phyloP scores from a whole-genome alignment of 352 stramenopile genomes.

The Aphanomyces invadans region DNA sequence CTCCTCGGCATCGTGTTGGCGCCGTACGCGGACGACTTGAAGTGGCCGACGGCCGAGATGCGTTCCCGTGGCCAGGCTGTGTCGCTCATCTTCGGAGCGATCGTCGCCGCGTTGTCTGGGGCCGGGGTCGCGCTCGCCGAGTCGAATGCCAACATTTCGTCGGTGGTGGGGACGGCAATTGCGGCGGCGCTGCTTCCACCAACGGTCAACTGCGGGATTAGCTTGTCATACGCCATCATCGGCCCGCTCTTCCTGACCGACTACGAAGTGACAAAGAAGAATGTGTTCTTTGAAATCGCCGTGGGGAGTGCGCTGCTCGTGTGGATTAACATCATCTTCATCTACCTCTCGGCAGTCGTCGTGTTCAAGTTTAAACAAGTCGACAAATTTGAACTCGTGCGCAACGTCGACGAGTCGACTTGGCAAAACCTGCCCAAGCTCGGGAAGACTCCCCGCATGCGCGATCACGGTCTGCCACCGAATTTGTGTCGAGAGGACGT shows the following conservation, averaged over 20 bases:
- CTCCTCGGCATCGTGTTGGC: constrained; percentile 72
- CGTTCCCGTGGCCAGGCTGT: constrained; percentile 65
- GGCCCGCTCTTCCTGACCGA: constrained; percentile 69
- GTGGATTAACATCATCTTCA: constrained; percentile 85
- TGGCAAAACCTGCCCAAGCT: constrained; percentile 63
- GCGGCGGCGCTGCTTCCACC: constrained; percentile 69
- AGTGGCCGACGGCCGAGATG: constrained; percentile 74
- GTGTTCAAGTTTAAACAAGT: constrained; percentile 87
- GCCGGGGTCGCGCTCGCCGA: constrained; percentile 71
- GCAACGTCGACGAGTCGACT: constrained; percentile 59
- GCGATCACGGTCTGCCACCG: too few relatives aligned
- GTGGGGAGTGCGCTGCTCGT: constrained; percentile 72
- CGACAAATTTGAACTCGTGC: constrained; percentile 77
- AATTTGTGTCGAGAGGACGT: neutral
- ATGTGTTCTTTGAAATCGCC: constrained; percentile 83
- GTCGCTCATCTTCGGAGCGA: constrained; percentile 67
- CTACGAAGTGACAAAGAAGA: constrained; percentile 36
- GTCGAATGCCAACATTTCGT: constrained; percentile 84
- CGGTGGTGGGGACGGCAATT: constrained; percentile 84
- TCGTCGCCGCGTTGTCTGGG: constrained; percentile 69
- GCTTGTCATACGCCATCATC: constrained; percentile 80
- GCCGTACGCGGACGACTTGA: constrained; percentile 64
- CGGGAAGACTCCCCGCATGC: constrained; percentile 10
- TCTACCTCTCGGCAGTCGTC: constrained; percentile 78
- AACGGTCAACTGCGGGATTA: constrained; percentile 82